Evolutionary conservation across 768 basidiomycete species (phyloP).

Genomic region (Hysterangium stoloniferum): DNA sequence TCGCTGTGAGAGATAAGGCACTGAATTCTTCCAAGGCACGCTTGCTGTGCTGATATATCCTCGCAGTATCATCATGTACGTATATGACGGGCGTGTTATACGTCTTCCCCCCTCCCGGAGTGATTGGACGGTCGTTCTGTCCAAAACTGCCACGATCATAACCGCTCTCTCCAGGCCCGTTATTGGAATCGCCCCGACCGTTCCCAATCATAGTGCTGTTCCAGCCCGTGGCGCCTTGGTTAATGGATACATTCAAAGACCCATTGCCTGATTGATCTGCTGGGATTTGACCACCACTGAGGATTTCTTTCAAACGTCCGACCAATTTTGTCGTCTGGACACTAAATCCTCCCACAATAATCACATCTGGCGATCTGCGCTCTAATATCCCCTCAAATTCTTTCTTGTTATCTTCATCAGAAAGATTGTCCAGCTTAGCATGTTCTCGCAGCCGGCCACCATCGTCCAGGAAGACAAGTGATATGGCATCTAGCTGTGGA

Average conservation of each 20-base stretch:
- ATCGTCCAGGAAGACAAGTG: conserved; percentile 78
- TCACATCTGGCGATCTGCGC: conserved; percentile 77
- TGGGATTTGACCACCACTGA: conserved; percentile 26
- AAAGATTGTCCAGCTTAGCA: conserved; percentile 80
- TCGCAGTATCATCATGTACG: conserved; percentile 84
- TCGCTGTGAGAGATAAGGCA: conserved; percentile 64
- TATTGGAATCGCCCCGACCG: conserved; percentile 12
- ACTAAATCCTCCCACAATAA: conserved; percentile 84
- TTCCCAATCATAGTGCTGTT: conserved; percentile 4
- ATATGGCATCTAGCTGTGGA: conserved; percentile 82
- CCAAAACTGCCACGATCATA: neutral
- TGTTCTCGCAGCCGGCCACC: conserved; percentile 88
- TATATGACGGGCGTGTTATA: conserved; percentile 67
- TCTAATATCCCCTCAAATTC: conserved; percentile 79
- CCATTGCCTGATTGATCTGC: conserved; percentile 20
- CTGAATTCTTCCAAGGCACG: conserved; percentile 82
- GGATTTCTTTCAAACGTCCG: conserved; percentile 53
- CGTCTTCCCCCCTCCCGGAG: conserved; percentile 1
- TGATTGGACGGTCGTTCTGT: neutral
- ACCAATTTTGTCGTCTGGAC: conserved; percentile 70
- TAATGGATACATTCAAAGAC: too few relatives aligned
- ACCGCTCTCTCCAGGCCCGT: conserved; percentile 16
- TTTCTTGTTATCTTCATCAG: conserved; percentile 55
- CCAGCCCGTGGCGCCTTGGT: conserved; percentile 6
- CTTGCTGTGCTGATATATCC: conserved; percentile 87